These are phyloP conservation scores for Wickerhamomyces sp. DNA, from an alignment of 1,139 yeast genomes.

Conservation along the genomic window DNA sequence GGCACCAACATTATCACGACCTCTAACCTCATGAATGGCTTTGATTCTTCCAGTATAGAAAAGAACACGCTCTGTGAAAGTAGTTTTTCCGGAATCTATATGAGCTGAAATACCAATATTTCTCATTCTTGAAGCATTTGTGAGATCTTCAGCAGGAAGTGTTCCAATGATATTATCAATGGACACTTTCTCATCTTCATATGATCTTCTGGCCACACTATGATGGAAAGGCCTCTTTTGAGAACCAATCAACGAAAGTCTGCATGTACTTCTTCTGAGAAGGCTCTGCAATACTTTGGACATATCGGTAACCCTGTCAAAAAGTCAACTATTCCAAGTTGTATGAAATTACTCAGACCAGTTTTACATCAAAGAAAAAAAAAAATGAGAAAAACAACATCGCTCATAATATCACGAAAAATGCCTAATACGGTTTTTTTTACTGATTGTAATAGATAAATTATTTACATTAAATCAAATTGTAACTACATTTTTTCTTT, in stretches of 20 bases:
- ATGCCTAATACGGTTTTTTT: neutral
- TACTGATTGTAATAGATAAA: no score
- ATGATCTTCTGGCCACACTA: constrained; percentile 29
- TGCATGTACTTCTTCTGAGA: constrained; percentile 12
- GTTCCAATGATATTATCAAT: constrained; percentile 51
- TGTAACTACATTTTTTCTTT: no score
- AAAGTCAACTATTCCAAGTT: no score
- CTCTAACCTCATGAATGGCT: constrained; percentile 97
- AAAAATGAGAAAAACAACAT: neutral
- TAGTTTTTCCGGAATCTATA: constrained; percentile 94
- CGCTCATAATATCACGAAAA: neutral
- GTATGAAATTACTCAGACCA: no score
- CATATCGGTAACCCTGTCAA: no score
- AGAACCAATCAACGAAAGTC: constrained; percentile 2
- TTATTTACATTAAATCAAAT: no score
- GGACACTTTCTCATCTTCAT: constrained; percentile 68
- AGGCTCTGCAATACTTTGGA: constrained; percentile 16
- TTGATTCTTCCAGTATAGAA: constrained; percentile 96
- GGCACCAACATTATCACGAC: constrained; percentile 97
- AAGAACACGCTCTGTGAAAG: constrained; percentile 94
- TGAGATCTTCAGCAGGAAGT: constrained; percentile 55
- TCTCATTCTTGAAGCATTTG: constrained; percentile 59
- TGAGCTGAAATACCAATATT: constrained; percentile 98
- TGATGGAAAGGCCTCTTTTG: constrained; percentile 24
- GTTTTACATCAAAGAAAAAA: neutral